A percentile compares a stretch with the other conserved stretches of the same genome.
Evolutionary conservation across 495 filamentous ascomycete genomes (phyloP).

Genomic region (Cairneyella variabilis): DNA sequence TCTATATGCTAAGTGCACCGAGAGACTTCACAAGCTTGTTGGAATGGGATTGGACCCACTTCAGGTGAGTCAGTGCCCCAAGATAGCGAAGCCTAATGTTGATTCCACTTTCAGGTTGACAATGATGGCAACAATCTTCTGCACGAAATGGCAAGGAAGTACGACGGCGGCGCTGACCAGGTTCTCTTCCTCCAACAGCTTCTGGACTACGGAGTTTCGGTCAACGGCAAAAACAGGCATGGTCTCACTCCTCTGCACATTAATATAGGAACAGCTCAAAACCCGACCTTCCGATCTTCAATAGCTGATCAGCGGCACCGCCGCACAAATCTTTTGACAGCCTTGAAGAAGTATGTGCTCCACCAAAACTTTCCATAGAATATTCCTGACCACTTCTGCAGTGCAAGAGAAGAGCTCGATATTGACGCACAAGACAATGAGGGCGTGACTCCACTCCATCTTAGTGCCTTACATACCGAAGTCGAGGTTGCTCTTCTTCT

Average conservation of each 20-base stretch:
- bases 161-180: not conserved
- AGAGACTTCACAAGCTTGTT: not conserved
- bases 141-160: not conserved
- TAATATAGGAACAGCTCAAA: too few species aligned
- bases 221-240: slow-evolving; percentile 20
- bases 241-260: slow-evolving; percentile 16
- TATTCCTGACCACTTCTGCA: not conserved
- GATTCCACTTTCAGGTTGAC: slow-evolving; percentile 1
- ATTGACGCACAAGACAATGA: slow-evolving; percentile 23
- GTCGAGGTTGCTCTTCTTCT: slow-evolving; percentile 30
- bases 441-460: slow-evolving; percentile 29
- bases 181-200: slow-evolving; percentile 4
- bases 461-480: slow-evolving; percentile 33
- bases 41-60: slow-evolving; percentile 12
- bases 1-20: not conserved
- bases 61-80: not conserved
- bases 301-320: too few species aligned
- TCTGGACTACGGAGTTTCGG: slow-evolving; percentile 11
- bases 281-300: too few species aligned
- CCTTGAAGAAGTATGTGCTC: too few species aligned
- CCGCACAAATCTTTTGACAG: too few species aligned
- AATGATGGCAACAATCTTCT: slow-evolving; percentile 15
- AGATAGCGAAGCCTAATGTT: not conserved
- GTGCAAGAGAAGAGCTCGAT: not conserved
- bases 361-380: too few species aligned